Evolutionary conservation across 768 basidiomycete species (phyloP), one percentile per base, ranked within the genome.

Genomic region (Postia placenta): DNA sequence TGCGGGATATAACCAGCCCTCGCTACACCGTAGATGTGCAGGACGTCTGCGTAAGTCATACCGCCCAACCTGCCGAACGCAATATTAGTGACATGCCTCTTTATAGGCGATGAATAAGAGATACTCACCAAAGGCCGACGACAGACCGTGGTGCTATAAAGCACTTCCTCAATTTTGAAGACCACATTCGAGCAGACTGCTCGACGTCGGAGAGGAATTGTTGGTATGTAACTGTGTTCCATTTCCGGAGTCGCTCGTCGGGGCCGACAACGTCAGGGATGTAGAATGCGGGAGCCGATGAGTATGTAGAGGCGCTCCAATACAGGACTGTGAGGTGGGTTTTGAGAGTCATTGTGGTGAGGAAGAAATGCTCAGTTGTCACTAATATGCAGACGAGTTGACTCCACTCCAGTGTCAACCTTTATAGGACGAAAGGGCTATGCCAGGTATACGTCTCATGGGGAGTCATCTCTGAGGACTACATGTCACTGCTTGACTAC

Each of bases 1-100:
- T 87, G 85, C 5, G 86, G 85, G 53, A 85, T 68, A 61, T 78
- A 86, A 3, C 83, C 84, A 2, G 85, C 85, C 59, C 84, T 73
- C 6, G 83, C 83, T 48, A 88, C 66, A 39, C 81, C 83, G 61
- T 85, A 86, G 54, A 87, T 80, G 52, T 83, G 80, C 35, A 88
- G 68, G 28, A 82, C 75, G 61, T 88, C 85, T 37, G 67, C 62
- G 60, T 87, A 87, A 9, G 78, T 72, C 68, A 83, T 81, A 5
- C 85, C 86, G 27, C 79, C 72, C 33, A 87, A 69, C 85, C 86
- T 88, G 37, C 3, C 58, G 43, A 27, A 39, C 37, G 12, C 28
- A 11, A 20, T 53, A 24, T 53, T 50, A 24, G 33, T 36, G 46
- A 27, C 39, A 40, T 42, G 24, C 45, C 11, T 3, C n/a, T n/a